Evolutionary conservation across 1,284 basidiomycete species (phyloP).

Genomic region (Fomitopsis pinicola): DNA sequence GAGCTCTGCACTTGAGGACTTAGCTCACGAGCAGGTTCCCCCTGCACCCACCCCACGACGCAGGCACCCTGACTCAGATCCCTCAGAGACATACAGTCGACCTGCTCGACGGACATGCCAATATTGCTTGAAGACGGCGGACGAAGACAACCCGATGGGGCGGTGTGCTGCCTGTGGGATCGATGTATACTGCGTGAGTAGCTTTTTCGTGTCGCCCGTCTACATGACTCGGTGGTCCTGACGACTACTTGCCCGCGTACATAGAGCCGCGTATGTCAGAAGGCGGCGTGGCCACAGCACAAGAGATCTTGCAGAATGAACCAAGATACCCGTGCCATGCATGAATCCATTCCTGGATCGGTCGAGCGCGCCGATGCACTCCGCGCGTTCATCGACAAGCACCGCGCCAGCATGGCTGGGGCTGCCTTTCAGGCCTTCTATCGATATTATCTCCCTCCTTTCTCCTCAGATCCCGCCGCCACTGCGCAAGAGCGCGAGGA

Average conservation of each 20-base stretch:
- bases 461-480: not conserved
- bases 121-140: not conserved
- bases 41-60: not conserved
- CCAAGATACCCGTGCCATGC: not conserved
- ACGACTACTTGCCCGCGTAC: not conserved
- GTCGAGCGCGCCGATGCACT: not conserved
- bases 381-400: not conserved
- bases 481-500: not conserved
- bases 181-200: not conserved
- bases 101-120: not conserved
- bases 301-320: not conserved
- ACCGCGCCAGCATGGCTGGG: not conserved
- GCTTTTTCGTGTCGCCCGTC: not conserved
- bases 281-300: not conserved
- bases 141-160: not conserved
- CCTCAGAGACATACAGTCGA: not conserved
- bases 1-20: no score
- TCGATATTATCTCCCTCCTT: not conserved
- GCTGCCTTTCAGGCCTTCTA: not conserved
- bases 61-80: not conserved
- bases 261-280: not conserved
- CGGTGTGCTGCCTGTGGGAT: not conserved
- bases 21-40: not conserved
- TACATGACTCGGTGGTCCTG: no score
- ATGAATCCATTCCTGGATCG: not conserved